A percentile compares a stretch with the other conserved stretches of the same genome.
phyloP scores from a whole-genome alignment of 2,329 filamentous ascomycete genomes.

The Exophiala xenobiotica region DNA sequence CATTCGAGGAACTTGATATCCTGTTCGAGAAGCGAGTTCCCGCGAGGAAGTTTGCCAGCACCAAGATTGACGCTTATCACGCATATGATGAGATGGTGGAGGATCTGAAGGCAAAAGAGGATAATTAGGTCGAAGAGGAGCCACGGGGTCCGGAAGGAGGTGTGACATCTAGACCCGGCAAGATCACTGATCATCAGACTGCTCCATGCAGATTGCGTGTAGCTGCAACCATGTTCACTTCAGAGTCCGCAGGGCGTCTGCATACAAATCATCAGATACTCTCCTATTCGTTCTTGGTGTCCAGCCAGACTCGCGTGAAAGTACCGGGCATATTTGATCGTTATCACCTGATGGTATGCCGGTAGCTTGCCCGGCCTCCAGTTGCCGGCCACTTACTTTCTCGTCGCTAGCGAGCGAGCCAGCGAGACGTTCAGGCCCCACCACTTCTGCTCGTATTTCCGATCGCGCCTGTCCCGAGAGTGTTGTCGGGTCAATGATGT shows the following conservation, averaged over 20 bases:
- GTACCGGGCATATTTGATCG: background rate
- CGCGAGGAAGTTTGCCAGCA: constrained; percentile 43
- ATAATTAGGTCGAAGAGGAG: too few species aligned
- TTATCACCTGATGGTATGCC: background rate
- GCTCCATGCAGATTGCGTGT: too few species aligned
- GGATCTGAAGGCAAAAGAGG: too few species aligned
- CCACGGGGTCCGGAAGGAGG: too few species aligned
- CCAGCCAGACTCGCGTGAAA: constrained; percentile 2
- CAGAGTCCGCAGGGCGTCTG: constrained; percentile 54
- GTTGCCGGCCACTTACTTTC: too few species aligned
- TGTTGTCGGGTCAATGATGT: constrained; percentile 11
- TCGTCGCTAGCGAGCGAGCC: background rate
- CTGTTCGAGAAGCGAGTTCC: constrained; percentile 42
- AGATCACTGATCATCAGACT: too few species aligned
- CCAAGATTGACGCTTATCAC: constrained; percentile 32
- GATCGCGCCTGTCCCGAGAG: constrained; percentile 7
- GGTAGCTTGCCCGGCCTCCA: background rate
- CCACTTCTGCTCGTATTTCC: constrained; percentile 6
- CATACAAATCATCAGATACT: constrained; percentile 16
- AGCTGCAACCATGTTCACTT: too few species aligned
- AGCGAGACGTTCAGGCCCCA: background rate
- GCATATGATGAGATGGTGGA: background rate
- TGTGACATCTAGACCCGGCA: too few species aligned
- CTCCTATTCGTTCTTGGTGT: constrained; percentile 2
- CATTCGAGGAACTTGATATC: constrained; percentile 44